These are phyloP conservation scores for Pythium scleroteichum DNA, from an alignment of 352 stramenopile genomes.

Conservation along the genomic window DNA sequence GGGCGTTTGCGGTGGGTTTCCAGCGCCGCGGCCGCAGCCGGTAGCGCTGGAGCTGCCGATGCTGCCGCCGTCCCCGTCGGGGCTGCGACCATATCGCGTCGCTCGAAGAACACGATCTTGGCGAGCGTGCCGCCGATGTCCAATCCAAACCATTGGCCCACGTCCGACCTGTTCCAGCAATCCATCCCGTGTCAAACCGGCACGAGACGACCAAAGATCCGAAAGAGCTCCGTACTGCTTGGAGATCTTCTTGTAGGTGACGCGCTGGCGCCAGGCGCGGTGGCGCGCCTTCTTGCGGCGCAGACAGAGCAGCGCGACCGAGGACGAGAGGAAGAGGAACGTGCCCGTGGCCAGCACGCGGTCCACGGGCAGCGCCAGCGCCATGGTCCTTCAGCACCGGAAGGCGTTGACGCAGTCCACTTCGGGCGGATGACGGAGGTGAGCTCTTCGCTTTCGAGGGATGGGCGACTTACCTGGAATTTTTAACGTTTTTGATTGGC, in stretches of 20 bases:
- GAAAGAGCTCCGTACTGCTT: conserved; percentile 53
- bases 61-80: background rate
- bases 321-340: conserved; percentile 79
- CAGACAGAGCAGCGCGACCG: conserved; percentile 60
- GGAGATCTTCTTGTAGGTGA: conserved; percentile 87
- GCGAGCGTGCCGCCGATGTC: conserved; percentile 91
- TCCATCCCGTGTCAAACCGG: background rate
- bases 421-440: conserved; percentile 8
- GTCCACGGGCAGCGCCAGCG: conserved; percentile 21
- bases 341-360: conserved; percentile 49
- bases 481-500: background rate
- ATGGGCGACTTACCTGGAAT: background rate
- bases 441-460: conserved; percentile 3
- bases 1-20: conserved; percentile 53
- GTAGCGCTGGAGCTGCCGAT: background rate
- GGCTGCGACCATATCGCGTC: conserved; percentile 32
- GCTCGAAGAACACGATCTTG: conserved; percentile 97
- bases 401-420: conserved; percentile 10
- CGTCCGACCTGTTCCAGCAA: conserved; percentile 57
- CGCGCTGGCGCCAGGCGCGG: conserved; percentile 64
- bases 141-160: conserved; percentile 82
- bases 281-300: conserved; percentile 69
- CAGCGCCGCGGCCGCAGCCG: background rate
- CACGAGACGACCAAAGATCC: background rate
- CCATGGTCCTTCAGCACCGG: conserved; percentile 13